Conservation (phyloP, 495 filamentous ascomycete genomes). For the Aspergillus campestris region DNA sequence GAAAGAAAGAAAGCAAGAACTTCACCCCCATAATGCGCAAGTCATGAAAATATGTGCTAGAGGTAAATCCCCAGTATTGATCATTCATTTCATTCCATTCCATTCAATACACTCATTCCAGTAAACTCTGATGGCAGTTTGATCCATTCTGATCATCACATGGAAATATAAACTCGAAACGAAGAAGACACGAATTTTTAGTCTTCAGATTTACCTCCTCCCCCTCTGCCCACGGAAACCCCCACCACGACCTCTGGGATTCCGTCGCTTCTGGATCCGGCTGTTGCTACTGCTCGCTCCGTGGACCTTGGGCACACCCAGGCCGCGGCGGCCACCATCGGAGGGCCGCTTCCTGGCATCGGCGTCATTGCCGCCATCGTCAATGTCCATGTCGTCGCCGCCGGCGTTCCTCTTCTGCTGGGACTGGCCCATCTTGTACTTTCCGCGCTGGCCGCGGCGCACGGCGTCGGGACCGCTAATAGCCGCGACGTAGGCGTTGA, state of each 20-base stretch:
- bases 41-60: too few relatives aligned
- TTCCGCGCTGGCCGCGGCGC: constrained; percentile 71
- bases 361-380: constrained; percentile 37
- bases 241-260: constrained; percentile 19
- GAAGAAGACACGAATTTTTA: too few relatives aligned
- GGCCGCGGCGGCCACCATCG: constrained; percentile 27
- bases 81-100: too few relatives aligned
- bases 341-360: constrained; percentile 9
- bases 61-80: too few relatives aligned
- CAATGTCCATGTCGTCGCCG: constrained; percentile 61
- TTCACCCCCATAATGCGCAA: too few relatives aligned
- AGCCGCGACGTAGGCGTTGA: constrained; percentile 88
- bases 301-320: constrained; percentile 39
- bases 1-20: too few relatives aligned
- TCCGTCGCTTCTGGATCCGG: constrained; percentile 30
- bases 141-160: too few relatives aligned
- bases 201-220: constrained; percentile 11
- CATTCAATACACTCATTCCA: too few relatives aligned
- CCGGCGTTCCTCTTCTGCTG: constrained; percentile 47
- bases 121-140: too few relatives aligned
- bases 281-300: constrained; percentile 27
- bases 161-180: too few relatives aligned
- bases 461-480: constrained; percentile 77
- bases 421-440: constrained; percentile 73
- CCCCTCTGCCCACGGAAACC: constrained; percentile 5